These are phyloP conservation scores for Wickerhamiella siamensis DNA, from an alignment of 805 yeast species.

Conservation along the genomic window DNA sequence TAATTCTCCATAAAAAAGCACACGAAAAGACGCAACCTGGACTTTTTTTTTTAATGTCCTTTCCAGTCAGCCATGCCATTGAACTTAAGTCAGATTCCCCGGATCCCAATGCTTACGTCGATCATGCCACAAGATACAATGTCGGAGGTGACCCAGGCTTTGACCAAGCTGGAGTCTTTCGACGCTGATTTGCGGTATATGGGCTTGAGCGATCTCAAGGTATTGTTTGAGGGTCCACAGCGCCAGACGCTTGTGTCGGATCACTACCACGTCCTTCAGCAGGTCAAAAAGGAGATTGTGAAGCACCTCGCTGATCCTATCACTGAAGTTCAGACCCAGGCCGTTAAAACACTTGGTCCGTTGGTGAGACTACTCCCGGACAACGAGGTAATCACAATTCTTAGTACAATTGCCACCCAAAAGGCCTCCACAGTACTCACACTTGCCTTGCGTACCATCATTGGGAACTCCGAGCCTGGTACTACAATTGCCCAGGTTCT, in stretches of 20 bases:
- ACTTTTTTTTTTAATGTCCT: no score
- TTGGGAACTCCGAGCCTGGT: neutral
- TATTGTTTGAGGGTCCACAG: conserved; percentile 13
- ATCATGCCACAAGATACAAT: no score
- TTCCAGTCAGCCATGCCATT: no score
- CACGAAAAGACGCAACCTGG: no score
- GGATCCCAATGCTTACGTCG: no score
- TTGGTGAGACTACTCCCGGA: conserved; percentile 10
- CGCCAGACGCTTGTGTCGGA: conserved; percentile 17
- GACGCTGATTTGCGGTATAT: conserved; percentile 76
- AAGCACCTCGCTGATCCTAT: conserved; percentile 42
- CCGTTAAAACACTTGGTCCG: conserved; percentile 44
- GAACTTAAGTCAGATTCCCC: no score
- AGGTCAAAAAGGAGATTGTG: conserved; percentile 30
- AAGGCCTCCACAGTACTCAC: neutral
- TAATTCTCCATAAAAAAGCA: no score
- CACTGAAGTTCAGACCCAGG: conserved; percentile 62
- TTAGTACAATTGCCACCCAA: neutral
- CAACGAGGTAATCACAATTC: neutral
- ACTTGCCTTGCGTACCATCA: conserved; percentile 1
- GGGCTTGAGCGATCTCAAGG: conserved; percentile 61
- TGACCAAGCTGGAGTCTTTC: conserved; percentile 18
- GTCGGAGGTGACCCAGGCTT: neutral
- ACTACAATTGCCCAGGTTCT: neutral
- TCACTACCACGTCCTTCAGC: conserved; percentile 18